Percentiles rank a stretch among this genome's conserved stretches.
Conservation (phyloP, 1,284 basidiomycete species). For the Cryptococcus depauperatus region DNA sequence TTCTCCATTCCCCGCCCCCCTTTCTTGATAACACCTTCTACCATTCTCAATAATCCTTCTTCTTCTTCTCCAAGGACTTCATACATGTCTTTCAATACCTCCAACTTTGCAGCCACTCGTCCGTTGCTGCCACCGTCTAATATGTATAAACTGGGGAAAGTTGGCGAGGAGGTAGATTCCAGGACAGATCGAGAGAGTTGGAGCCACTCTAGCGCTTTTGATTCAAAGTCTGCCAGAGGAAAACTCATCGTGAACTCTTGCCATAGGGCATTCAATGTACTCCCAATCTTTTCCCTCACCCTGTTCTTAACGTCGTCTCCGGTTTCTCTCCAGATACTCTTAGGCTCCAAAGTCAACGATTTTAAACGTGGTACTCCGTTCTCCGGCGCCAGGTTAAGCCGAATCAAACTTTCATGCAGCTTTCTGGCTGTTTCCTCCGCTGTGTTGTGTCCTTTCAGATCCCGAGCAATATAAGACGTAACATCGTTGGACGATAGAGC, state of each 20-base stretch:
- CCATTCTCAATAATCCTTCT: constrained; percentile 30
- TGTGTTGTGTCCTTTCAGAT: neutral
- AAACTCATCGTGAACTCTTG: constrained; percentile 3
- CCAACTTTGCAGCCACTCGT: constrained; percentile 21
- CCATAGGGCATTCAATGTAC: constrained; percentile 8
- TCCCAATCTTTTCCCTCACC: constrained; percentile 6
- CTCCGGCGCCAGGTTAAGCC: neutral
- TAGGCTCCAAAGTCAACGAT: neutral
- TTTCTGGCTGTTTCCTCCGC: neutral
- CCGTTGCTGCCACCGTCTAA: neutral
- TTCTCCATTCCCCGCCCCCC: constrained; percentile 5
- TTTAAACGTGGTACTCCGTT: neutral
- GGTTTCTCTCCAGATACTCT: constrained; percentile 4
- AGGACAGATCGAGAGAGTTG: constrained; percentile 17
- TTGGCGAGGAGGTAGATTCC: constrained; percentile 8
- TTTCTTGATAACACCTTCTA: constrained; percentile 23
- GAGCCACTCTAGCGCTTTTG: constrained; percentile 33
- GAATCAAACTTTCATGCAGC: neutral
- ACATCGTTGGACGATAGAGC: neutral
- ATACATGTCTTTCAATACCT: constrained; percentile 28
- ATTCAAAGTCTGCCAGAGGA: constrained; percentile 19
- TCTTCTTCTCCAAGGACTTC: constrained; percentile 14
- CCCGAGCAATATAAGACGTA: neutral
- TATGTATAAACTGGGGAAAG: too few relatives aligned
- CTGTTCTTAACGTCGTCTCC: constrained; percentile 7